Evolutionary conservation across 768 basidiomycete species (phyloP).

Genomic region (Russula vinacea): DNA sequence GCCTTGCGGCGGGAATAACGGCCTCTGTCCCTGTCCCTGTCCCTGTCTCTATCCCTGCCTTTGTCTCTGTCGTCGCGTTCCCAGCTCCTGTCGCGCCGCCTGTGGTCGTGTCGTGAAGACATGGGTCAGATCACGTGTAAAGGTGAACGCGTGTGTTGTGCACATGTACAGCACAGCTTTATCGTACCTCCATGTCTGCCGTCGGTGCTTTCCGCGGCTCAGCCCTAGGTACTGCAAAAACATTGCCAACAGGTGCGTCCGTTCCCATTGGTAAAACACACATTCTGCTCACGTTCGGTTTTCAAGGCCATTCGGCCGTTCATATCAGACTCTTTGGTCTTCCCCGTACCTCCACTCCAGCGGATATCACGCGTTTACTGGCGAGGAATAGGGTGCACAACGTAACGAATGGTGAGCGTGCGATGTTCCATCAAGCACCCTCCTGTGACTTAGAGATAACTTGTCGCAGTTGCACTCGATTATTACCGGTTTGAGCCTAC

Average conservation of each 20-base stretch:
- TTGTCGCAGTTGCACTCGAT: slow-evolving; percentile 50
- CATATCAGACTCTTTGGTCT: slow-evolving; percentile 25
- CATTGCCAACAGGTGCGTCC: slow-evolving; percentile 1
- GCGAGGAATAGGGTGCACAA: slow-evolving; percentile 21
- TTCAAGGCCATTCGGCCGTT: slow-evolving; percentile 14
- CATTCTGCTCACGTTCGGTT: neutral
- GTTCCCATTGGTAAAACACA: neutral
- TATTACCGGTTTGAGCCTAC: slow-evolving; percentile 61
- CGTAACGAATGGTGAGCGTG: slow-evolving; percentile 17
- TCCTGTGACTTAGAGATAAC: neutral
- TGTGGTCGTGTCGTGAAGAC: slow-evolving; percentile 38
- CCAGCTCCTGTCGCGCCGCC: slow-evolving; percentile 35
- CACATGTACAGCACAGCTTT: too few relatives aligned
- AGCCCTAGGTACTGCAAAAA: neutral
- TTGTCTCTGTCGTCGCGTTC: slow-evolving; percentile 33
- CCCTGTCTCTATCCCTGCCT: slow-evolving; percentile 29
- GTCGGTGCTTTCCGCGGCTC: neutral
- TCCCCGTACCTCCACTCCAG: slow-evolving; percentile 24
- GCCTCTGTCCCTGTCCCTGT: slow-evolving; percentile 27
- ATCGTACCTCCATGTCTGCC: slow-evolving; percentile 6
- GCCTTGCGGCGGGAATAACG: slow-evolving; percentile 27
- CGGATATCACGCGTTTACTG: slow-evolving; percentile 28
- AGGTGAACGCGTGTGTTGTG: neutral
- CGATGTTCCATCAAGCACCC: neutral
- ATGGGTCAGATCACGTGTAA: slow-evolving; percentile 30